A percentile compares a stretch with the other conserved stretches of the same genome.
phyloP scores from a whole-genome alignment of 768 basidiomycete species.

The Austroboletus festivus region DNA sequence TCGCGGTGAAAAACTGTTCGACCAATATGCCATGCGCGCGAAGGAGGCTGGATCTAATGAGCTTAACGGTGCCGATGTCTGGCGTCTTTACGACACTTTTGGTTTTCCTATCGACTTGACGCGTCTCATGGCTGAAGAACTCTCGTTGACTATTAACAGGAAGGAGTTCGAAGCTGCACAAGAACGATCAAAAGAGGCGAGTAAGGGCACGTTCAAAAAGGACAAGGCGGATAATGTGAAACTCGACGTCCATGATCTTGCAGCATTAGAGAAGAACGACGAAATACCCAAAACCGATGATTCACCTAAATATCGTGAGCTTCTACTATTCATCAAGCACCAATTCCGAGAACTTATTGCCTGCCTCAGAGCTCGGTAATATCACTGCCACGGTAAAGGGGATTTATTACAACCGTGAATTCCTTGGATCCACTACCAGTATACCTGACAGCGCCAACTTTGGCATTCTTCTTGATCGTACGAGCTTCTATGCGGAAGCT shows the following conservation, averaged over 20 bases:
- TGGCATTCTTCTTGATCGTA: conserved; percentile 86
- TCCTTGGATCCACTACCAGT: conserved; percentile 61
- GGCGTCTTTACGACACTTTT: conserved; percentile 96
- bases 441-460: conserved; percentile 69
- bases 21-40: conserved; percentile 75
- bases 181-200: conserved; percentile 84
- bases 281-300: conserved; percentile 90
- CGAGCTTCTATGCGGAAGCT: conserved; percentile 96
- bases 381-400: conserved; percentile 73
- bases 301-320: conserved; percentile 83
- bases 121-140: conserved; percentile 94
- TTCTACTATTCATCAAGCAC: not conserved
- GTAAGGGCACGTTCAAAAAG: conserved; percentile 79
- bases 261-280: conserved; percentile 73
- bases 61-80: conserved; percentile 89
- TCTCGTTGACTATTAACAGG: conserved; percentile 80
- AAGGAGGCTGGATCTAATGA: conserved; percentile 57
- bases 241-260: conserved; percentile 94
- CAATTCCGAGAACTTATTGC: conserved; percentile 1
- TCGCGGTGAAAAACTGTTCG: conserved; percentile 94
- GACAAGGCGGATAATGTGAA: conserved; percentile 68
- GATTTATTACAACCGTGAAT: conserved; percentile 79
- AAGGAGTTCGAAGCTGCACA: conserved; percentile 88
- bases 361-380: conserved; percentile 65
- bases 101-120: conserved; percentile 98